These are phyloP conservation scores for Pelargonium citronellum DNA, from an alignment of 441 rosid species.

Conservation along the genomic window DNA sequence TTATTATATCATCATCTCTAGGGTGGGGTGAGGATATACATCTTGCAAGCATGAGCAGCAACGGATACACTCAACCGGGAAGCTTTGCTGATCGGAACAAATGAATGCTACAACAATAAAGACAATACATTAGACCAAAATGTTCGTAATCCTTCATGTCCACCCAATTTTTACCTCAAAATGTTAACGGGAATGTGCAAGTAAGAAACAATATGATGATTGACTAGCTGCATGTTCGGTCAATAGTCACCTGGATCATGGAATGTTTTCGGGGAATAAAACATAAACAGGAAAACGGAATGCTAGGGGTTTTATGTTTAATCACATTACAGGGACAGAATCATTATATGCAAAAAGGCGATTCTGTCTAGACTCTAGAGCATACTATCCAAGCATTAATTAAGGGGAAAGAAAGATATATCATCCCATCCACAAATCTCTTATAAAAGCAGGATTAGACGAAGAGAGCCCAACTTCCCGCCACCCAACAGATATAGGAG, in stretches of 20 bases:
- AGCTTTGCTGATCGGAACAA: slow-evolving; percentile 21
- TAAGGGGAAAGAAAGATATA: background rate
- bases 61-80: slow-evolving; percentile 20
- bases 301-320: no score
- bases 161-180: no score
- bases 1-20: background rate
- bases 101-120: slow-evolving; percentile 22
- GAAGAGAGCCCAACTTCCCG: slow-evolving; percentile 32
- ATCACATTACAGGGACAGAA: no score
- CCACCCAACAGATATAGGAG: slow-evolving; percentile 28
- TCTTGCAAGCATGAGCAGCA: slow-evolving; percentile 32
- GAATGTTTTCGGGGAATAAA: no score
- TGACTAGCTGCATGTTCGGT: no score
- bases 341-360: no score
- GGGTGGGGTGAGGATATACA: slow-evolving; percentile 25
- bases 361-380: no score
- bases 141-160: no score
- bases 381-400: background rate
- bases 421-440: slow-evolving; percentile 33
- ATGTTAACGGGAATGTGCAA: no score
- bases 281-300: no score
- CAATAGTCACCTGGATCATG: no score
- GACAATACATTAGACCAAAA: background rate
- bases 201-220: no score
- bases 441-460: slow-evolving; percentile 14